Conservation (phyloP, 2,329 filamentous ascomycete species). For the Ascochyta lentis region DNA sequence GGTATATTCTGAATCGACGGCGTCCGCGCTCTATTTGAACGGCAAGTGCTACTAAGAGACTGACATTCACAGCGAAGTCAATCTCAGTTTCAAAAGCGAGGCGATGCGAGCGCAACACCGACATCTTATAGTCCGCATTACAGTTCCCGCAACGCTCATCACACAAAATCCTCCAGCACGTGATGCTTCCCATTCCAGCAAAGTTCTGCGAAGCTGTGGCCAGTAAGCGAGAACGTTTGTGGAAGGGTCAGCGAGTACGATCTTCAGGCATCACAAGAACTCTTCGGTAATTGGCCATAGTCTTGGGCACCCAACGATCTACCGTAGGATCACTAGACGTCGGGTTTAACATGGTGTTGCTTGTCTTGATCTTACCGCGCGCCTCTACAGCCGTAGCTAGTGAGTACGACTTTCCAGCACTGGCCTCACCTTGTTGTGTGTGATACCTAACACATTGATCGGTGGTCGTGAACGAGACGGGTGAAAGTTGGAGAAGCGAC, state of each 20-base stretch:
- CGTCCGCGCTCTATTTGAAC: background rate
- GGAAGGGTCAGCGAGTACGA: conserved; percentile 7
- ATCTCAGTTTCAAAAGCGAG: too few relatives aligned
- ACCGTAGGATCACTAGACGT: background rate
- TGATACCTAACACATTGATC: background rate
- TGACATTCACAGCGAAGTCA: background rate
- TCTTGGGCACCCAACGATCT: background rate
- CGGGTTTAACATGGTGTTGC: background rate
- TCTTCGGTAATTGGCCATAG: background rate
- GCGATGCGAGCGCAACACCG: background rate
- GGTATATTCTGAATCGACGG: background rate
- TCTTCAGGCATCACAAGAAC: background rate
- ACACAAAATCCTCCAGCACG: conserved; percentile 6
- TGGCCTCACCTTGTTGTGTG: background rate
- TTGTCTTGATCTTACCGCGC: background rate
- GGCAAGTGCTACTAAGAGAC: background rate
- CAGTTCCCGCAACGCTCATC: conserved; percentile 1
- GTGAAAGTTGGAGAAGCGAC: too few relatives aligned
- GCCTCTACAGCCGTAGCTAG: background rate
- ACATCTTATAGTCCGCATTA: conserved; percentile 4
- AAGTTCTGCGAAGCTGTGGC: conserved; percentile 12
- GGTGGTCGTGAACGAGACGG: too few relatives aligned
- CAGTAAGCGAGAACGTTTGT: conserved; percentile 7
- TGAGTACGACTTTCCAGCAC: background rate
- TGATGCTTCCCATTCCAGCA: conserved; percentile 14